Base-by-base conservation (phyloP, 495 filamentous ascomycete species). In the Aspergillus heteromorphus region DNA sequence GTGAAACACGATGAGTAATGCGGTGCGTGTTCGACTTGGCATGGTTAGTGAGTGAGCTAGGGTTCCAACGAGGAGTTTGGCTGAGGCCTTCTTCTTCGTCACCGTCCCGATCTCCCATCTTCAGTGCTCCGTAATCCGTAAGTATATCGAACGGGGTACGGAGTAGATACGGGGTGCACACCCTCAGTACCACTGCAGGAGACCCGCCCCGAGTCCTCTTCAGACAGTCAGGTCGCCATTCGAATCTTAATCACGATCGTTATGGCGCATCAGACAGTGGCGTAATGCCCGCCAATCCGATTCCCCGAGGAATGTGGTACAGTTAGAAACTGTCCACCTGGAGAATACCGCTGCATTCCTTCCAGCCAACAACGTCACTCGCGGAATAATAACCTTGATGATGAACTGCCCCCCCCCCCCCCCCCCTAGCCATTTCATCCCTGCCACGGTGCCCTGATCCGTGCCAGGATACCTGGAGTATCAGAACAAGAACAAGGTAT, bases 261-360 rank as follows among this genome's bases (percentile, higher is more conserved):
- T 38, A 13, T 38, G 11, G 34, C 34, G 11, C 34, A 14, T 14
- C 13, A 29, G 27, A 47, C 43, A 25, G 51, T 54, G 42, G 51
- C 42, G 34, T 31, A 27, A 48, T 54, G 30, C 29, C 51, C 41
- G 13, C 21, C 43, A 27, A 29, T 43, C 17, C 20, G 30, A 48
- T 47, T 27, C 27, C 42, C 34, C 52, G 29, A 18, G 25, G 52
- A 54, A 54, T 54, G 52, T 54, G 25, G 52, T 48, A 54, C 52
- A 48, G 45, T 43, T 16, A 54, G 31, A 38, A 48, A 27, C 43
- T 4, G 51, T 54, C 51, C 41, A 34, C 19, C 31, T 42, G 51
- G 51, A 45, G 41, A 53, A 17, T 31, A 45, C 40, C 51, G 51
- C 51, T 42, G 40, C 51, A 38, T 53, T 53, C 51, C 40, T 29